Evolutionary conservation across 163 green algal genomes (phyloP).

Genomic region (Chlorella variabilis): DNA sequence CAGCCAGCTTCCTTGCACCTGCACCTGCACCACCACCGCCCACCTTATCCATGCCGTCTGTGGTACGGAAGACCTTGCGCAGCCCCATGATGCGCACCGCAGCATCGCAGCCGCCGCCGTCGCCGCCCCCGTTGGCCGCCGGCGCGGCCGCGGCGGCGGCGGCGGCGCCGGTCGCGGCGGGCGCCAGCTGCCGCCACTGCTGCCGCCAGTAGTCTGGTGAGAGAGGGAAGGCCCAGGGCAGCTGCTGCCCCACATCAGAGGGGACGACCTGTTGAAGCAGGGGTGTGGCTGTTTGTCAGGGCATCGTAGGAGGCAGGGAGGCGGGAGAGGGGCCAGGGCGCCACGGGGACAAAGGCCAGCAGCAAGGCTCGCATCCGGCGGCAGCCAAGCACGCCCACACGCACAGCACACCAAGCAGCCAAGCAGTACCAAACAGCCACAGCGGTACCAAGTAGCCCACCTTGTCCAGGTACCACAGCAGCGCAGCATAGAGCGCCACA

Average conservation of each 20-base stretch:
- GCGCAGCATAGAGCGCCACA: constrained; percentile 67
- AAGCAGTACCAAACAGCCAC: no score
- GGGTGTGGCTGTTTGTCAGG: neutral
- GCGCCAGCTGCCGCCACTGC: neutral
- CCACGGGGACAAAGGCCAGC: neutral
- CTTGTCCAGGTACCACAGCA: constrained; percentile 85
- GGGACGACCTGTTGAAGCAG: constrained; percentile 64
- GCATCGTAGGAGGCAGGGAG: neutral
- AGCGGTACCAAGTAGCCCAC: no score
- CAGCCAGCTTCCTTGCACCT: no score
- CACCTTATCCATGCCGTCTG: constrained; percentile 46
- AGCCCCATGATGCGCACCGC: constrained; percentile 59
- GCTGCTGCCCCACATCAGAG: constrained; percentile 55
- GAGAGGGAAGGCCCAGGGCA: constrained; percentile 67
- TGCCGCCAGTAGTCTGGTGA: constrained; percentile 53
- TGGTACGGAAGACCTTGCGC: constrained; percentile 61
- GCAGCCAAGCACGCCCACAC: neutral
- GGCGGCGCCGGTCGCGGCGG: neutral
- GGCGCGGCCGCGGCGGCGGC: neutral
- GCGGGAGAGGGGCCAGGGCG: neutral
- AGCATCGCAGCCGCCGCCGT: neutral
- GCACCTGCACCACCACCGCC: neutral
- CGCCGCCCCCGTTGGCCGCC: neutral
- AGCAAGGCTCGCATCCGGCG: no score
- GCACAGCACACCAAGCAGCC: neutral